phyloP scores from a whole-genome alignment of 768 basidiomycete genomes.

The Collybia sp. region DNA sequence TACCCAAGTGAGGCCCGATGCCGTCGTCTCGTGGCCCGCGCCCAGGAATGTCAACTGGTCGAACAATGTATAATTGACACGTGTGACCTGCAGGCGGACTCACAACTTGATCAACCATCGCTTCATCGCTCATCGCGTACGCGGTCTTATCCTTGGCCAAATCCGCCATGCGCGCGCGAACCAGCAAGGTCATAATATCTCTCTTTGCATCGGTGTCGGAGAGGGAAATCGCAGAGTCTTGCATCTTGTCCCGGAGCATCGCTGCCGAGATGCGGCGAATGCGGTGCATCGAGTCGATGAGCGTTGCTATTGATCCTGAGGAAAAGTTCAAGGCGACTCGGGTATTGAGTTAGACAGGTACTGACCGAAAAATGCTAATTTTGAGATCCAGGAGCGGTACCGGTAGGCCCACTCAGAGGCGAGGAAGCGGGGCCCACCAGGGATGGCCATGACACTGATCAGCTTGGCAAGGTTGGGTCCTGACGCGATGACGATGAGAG shows the following conservation, averaged over 20 bases:
- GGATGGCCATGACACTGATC: conserved; percentile 28
- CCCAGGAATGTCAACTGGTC: conserved; percentile 44
- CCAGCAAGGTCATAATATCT: conserved; percentile 50
- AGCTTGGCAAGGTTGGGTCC: conserved; percentile 31
- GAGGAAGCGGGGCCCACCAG: conserved; percentile 27
- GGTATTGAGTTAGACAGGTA: not conserved
- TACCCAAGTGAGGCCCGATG: conserved; percentile 46
- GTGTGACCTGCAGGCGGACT: conserved; percentile 12
- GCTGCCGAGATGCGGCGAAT: conserved; percentile 33
- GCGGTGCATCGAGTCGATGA: conserved; percentile 34
- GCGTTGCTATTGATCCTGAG: conserved; percentile 13
- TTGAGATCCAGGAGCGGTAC: conserved; percentile 25
- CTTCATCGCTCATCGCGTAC: conserved; percentile 40
- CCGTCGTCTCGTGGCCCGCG: conserved; percentile 43
- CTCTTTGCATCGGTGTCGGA: conserved; percentile 36
- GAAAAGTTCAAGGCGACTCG: not conserved
- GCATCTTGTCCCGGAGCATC: conserved; percentile 38
- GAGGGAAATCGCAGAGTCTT: conserved; percentile 23
- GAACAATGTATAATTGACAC: not conserved
- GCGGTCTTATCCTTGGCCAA: conserved; percentile 23
- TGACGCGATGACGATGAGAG: not conserved
- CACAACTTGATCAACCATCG: conserved; percentile 51
- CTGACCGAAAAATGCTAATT: conserved; percentile 15
- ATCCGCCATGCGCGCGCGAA: conserved; percentile 36
- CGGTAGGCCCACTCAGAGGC: conserved; percentile 30